These are phyloP conservation scores for Penicillium sclerotiorum DNA, from an alignment of 2,329 filamentous ascomycete genomes.

Conservation along the genomic window DNA sequence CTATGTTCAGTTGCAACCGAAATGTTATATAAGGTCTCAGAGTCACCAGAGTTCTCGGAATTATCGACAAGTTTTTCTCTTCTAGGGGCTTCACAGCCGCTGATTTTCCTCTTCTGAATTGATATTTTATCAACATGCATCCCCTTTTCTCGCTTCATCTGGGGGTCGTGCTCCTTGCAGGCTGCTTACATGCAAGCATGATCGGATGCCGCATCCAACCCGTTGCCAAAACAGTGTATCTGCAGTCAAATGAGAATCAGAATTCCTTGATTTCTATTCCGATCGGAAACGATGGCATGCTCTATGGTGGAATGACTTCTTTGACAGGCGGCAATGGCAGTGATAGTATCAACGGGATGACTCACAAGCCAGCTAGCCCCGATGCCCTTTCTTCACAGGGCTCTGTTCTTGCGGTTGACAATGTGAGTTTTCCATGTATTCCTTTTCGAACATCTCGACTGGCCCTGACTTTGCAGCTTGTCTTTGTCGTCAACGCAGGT, in stretches of 20 bases:
- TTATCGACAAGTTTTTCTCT: background rate
- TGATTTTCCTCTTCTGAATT: background rate
- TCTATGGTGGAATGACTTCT: conserved; percentile 48
- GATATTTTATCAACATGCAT: background rate
- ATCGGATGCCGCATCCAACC: conserved; percentile 1
- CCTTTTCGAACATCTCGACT: background rate
- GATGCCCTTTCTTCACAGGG: conserved; percentile 59
- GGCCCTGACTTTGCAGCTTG: conserved; percentile 10
- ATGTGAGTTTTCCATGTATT: conserved; percentile 43
- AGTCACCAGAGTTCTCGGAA: background rate
- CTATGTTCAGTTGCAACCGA: background rate
- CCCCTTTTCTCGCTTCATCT: background rate
- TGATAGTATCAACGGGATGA: conserved; percentile 41
- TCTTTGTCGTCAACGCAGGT: conserved; percentile 39
- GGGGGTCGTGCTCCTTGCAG: background rate
- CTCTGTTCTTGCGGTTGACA: conserved; percentile 52
- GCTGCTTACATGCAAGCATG: background rate
- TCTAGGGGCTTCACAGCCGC: background rate
- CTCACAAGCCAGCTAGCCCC: conserved; percentile 44
- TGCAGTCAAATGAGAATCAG: conserved; percentile 56
- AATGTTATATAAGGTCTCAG: background rate
- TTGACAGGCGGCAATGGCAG: conserved; percentile 54
- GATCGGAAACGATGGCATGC: conserved; percentile 50
- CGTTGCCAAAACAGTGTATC: conserved; percentile 54
- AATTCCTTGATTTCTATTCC: conserved; percentile 57